Evolutionary conservation across 495 filamentous ascomycete genomes (phyloP), one percentile per base, ranked within the genome.

Genomic region (Hypoxylon crocopeplum): DNA sequence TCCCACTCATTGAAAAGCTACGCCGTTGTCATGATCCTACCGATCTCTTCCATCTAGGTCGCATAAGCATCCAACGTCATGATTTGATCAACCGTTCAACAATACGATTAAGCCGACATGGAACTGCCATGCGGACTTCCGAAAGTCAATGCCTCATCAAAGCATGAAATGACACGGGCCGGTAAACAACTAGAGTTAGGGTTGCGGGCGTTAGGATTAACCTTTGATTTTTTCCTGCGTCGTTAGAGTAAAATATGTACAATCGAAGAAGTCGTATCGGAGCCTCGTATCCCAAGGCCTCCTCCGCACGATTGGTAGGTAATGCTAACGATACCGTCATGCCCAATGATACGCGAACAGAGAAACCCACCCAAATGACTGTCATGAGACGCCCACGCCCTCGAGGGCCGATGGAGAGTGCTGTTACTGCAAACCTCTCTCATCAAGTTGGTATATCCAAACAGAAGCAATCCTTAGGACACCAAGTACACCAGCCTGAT

Each of bases 201-300:
- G 37, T 44, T 11, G 32, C 21, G 20, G 20, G 20, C 19, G 13
- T 38, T 45, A 16, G 21, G 20, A 58, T 34, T 17, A 50, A 45
- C 30, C 24, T 59, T 36, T 12, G 20, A 30, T 22, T 32, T 33
- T 36, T 36, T 44, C 19, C 33, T 36, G 25, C 30, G 55, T 57
- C 56, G 49, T 64, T 11, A 59, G 25, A 56, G 27, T 19, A 45
- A 45, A 54, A 64, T 64, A 64, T 64, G 48, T 64, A 64, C 61
- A 64, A 22, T 16, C 36, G 39, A 59, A 59, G 41, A 45, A 15
- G 19, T 49, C 55, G 37, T 30, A 32, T 38, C 36, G 17, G 25
- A 55, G 36, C 41, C 48, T 52, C 60, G 40, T 25, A 55, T 45
- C 44, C 30, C 39, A 55, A 46, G 6, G 13, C 13, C 27, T 32